Conservation (phyloP, 2,329 filamentous ascomycete species). For the Zymoseptoria crescenta region DNA sequence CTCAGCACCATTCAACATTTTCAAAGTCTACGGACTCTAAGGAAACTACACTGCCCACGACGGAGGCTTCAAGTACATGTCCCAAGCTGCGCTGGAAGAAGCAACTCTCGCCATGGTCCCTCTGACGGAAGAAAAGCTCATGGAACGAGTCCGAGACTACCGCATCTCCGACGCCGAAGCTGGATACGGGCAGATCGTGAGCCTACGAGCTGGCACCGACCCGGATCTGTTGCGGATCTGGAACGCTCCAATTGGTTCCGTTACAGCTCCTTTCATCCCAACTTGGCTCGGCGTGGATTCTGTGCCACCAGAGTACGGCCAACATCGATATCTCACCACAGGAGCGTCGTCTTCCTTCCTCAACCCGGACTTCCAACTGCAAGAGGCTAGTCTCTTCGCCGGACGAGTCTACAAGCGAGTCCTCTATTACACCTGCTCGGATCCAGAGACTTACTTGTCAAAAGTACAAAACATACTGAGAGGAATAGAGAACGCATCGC, state of each 20-base stretch:
- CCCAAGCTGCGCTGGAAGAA: slow-evolving; percentile 30
- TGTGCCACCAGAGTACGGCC: slow-evolving; percentile 27
- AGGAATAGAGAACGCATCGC: slow-evolving; percentile 14
- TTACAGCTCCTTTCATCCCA: slow-evolving; percentile 29
- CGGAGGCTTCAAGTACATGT: slow-evolving; percentile 33
- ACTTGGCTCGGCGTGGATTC: slow-evolving; percentile 31
- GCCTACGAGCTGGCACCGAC: slow-evolving; percentile 22
- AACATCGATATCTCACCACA: slow-evolving; percentile 31
- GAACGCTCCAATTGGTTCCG: slow-evolving; percentile 30
- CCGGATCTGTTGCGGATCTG: slow-evolving; percentile 30
- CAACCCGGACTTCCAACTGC: slow-evolving; percentile 28
- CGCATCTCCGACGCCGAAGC: slow-evolving; percentile 31
- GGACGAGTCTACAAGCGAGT: slow-evolving; percentile 16
- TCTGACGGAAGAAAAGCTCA: slow-evolving; percentile 44
- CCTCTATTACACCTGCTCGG: slow-evolving; percentile 16
- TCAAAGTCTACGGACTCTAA: slow-evolving; percentile 29
- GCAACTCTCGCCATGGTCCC: slow-evolving; percentile 37
- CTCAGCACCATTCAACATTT: slow-evolving; percentile 31
- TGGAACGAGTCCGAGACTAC: slow-evolving; percentile 33
- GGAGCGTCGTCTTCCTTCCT: slow-evolving; percentile 29
- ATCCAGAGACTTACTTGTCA: slow-evolving; percentile 9
- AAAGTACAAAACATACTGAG: slow-evolving; percentile 13
- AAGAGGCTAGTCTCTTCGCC: slow-evolving; percentile 16
- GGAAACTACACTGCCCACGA: slow-evolving; percentile 27
- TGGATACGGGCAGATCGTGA: slow-evolving; percentile 31